Conservation (phyloP, 2,329 filamentous ascomycete species). For the Ceratocystiopsis minuta region DNA sequence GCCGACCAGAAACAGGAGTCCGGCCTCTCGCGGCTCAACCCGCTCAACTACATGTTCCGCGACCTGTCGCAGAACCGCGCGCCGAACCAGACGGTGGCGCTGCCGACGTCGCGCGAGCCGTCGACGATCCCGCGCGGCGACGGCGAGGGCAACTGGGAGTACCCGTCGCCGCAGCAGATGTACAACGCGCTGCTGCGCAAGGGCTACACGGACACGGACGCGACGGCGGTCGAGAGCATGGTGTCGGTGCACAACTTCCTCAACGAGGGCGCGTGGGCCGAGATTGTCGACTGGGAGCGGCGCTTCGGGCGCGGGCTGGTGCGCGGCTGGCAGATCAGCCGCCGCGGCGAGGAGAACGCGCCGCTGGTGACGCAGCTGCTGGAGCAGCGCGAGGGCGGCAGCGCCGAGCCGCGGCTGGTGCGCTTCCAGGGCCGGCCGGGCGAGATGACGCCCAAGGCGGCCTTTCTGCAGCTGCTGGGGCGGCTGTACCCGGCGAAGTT, state of each 20-base stretch:
- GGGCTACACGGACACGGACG: conserved; percentile 84
- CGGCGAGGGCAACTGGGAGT: conserved; percentile 76
- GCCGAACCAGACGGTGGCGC: conserved; percentile 49
- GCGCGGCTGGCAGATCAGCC: conserved; percentile 57
- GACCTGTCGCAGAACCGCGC: conserved; percentile 67
- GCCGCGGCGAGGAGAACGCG: conserved; percentile 50
- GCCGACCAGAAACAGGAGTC: conserved; percentile 4
- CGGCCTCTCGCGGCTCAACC: conserved; percentile 36
- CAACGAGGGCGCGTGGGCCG: conserved; percentile 92
- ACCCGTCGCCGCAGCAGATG: conserved; percentile 97
- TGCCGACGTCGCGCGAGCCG: conserved; percentile 65
- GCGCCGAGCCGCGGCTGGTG: conserved; percentile 45
- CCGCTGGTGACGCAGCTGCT: conserved; percentile 16
- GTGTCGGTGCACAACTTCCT: conserved; percentile 95
- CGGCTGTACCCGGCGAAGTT: conserved; percentile 65
- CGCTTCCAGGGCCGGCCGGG: conserved; percentile 79
- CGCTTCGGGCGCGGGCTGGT: conserved; percentile 60
- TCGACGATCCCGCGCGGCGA: conserved; percentile 85
- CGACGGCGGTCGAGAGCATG: conserved; percentile 90
- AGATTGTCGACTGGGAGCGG: conserved; percentile 87
- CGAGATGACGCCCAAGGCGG: conserved; percentile 82
- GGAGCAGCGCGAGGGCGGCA: conserved; percentile 16
- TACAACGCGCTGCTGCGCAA: conserved; percentile 96
- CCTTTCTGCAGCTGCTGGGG: conserved; percentile 63
- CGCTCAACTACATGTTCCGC: conserved; percentile 89